Percentiles rank a stretch among this genome's conserved stretches.
Conservation (phyloP, 2,329 filamentous ascomycete genomes). For the Colletotrichum orchidophilum region DNA sequence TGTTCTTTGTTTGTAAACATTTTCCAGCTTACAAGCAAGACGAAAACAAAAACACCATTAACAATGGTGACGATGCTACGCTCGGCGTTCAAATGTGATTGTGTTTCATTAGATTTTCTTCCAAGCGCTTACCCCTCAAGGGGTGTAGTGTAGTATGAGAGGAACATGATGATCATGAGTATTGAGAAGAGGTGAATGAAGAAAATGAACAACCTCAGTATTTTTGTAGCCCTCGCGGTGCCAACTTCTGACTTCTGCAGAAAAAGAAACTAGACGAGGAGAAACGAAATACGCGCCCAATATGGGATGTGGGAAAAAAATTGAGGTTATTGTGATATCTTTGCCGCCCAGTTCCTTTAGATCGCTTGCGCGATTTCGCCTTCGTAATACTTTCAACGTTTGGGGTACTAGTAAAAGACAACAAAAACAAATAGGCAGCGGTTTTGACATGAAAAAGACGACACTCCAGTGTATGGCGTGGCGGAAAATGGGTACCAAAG, state of each 20-base stretch:
- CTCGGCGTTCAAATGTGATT: neutral
- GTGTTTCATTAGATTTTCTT: neutral
- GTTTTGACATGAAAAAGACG: neutral
- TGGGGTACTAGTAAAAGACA: conserved; percentile 11
- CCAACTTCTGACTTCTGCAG: neutral
- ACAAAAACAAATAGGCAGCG: neutral
- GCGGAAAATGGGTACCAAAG: neutral
- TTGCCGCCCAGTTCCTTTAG: conserved; percentile 15
- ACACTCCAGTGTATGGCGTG: neutral
- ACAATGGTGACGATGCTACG: neutral
- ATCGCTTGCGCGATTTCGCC: conserved; percentile 26
- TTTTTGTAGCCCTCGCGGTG: conserved; percentile 14
- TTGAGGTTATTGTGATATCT: conserved; percentile 15
- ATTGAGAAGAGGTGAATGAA: neutral
- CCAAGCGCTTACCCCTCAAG: neutral
- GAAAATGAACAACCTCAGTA: neutral
- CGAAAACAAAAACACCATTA: neutral
- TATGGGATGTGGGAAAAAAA: neutral
- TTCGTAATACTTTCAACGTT: conserved; percentile 21
- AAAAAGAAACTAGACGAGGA: neutral
- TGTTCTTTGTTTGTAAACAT: neutral
- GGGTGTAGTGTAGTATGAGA: neutral
- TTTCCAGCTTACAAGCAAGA: too few relatives aligned
- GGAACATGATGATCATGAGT: neutral
- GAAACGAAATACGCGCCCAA: neutral